A percentile compares a stretch with the other conserved stretches of the same genome.
Conservation (phyloP, 2,329 filamentous ascomycete genomes). For the Penicillium sp. region DNA sequence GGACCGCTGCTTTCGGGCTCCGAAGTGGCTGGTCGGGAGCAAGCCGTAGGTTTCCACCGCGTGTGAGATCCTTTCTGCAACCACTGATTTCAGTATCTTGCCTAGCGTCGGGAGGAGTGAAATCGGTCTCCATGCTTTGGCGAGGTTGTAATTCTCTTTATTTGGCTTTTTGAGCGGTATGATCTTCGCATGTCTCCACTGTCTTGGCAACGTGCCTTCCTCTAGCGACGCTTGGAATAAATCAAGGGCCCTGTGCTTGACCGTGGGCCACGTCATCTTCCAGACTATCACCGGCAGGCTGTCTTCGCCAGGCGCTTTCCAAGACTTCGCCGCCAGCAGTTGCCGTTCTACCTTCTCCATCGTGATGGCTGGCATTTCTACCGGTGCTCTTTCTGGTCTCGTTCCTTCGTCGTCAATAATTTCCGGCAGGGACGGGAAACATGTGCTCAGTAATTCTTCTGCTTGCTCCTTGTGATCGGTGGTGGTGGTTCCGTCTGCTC, state of each 20-base stretch:
- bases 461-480: slow-evolving; percentile 12
- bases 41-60: slow-evolving; percentile 24
- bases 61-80: slow-evolving; percentile 27
- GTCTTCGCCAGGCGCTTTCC: slow-evolving; percentile 12
- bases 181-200: slow-evolving; percentile 18
- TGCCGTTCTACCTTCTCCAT: slow-evolving; percentile 18
- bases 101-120: slow-evolving; percentile 23
- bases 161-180: slow-evolving; percentile 21
- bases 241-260: slow-evolving; percentile 15
- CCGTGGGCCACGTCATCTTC: slow-evolving; percentile 20
- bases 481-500: slow-evolving; percentile 11
- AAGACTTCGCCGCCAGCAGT: slow-evolving; percentile 8
- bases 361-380: slow-evolving; percentile 12
- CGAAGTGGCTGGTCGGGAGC: slow-evolving; percentile 35
- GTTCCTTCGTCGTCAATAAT: slow-evolving; percentile 13
- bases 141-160: slow-evolving; percentile 17
- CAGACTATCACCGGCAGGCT: slow-evolving; percentile 17
- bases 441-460: slow-evolving; percentile 12
- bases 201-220: slow-evolving; percentile 9
- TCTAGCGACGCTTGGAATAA: slow-evolving; percentile 17
- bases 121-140: slow-evolving; percentile 19
- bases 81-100: slow-evolving; percentile 27
- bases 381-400: slow-evolving; percentile 8
- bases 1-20: slow-evolving; percentile 32
- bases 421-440: slow-evolving; percentile 13